Percentiles rank a stretch among this genome's conserved stretches.
phyloP scores from a whole-genome alignment of 1,284 basidiomycete genomes.

The Hemileia vastatrix region DNA sequence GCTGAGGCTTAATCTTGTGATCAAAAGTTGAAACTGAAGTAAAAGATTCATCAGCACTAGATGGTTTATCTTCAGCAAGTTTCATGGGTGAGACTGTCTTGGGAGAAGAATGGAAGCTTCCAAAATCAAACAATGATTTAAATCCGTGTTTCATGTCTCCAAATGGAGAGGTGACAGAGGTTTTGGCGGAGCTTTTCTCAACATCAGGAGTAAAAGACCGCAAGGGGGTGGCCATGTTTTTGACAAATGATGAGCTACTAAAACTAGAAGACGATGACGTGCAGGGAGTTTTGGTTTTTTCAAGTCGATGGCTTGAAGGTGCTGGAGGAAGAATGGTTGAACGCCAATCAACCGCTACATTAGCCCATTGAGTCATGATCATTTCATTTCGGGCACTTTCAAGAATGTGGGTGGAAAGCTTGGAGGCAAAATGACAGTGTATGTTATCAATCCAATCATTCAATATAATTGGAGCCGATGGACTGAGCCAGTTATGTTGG shows the following conservation, averaged over 20 bases:
- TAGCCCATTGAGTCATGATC: constrained; percentile 18
- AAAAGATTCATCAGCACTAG: no score
- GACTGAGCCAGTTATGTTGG: constrained; percentile 13
- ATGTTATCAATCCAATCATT: constrained; percentile 17
- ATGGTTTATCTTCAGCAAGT: no score
- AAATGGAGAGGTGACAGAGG: no score
- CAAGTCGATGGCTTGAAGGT: background rate
- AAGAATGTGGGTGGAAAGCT: constrained; percentile 8
- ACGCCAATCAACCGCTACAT: constrained; percentile 9
- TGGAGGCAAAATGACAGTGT: constrained; percentile 9
- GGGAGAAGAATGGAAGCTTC: background rate
- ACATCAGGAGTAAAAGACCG: no score
- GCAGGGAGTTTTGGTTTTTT: background rate
- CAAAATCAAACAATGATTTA: constrained; percentile 18
- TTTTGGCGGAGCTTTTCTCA: no score
- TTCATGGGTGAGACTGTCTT: no score
- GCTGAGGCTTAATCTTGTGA: no score
- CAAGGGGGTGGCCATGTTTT: background rate
- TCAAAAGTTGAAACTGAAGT: no score
- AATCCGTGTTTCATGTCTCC: no score
- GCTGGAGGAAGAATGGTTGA: background rate
- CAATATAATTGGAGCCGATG: background rate
- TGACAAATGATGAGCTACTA: background rate
- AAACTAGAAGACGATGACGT: no score
- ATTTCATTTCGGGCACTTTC: constrained; percentile 15